A percentile compares a stretch with the other conserved stretches of the same genome.
These are phyloP conservation scores for Diaporthe australafricana DNA, from an alignment of 2,329 filamentous ascomycete species.

Conservation along the genomic window DNA sequence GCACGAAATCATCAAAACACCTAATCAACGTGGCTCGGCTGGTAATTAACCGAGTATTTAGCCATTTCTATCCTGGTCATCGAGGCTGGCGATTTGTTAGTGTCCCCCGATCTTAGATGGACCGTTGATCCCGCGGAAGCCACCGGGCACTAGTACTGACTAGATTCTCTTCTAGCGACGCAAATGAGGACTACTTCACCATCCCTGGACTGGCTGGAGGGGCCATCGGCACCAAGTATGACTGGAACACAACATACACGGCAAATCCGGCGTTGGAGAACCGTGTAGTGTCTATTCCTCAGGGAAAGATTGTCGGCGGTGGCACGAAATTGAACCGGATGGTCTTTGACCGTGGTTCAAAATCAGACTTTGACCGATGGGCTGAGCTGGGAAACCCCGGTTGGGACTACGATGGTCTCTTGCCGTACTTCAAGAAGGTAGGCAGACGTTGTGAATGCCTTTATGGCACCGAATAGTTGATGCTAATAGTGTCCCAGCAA, in stretches of 20 bases:
- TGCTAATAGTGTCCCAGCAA: slow-evolving; percentile 29
- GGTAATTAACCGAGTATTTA: slow-evolving; percentile 25
- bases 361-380: slow-evolving; percentile 44
- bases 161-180: slow-evolving; percentile 22
- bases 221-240: slow-evolving; percentile 41
- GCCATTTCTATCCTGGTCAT: slow-evolving; percentile 45
- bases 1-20: background rate
- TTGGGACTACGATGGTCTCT: slow-evolving; percentile 43
- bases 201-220: slow-evolving; percentile 44
- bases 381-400: slow-evolving; percentile 44
- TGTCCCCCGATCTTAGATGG: slow-evolving; percentile 2
- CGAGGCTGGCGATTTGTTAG: slow-evolving; percentile 41
- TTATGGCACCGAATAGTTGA: background rate
- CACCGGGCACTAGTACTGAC: slow-evolving; percentile 27
- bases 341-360: slow-evolving; percentile 45
- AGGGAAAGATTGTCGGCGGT: slow-evolving; percentile 43
- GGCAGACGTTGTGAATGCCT: background rate
- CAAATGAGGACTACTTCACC: slow-evolving; percentile 41
- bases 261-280: slow-evolving; percentile 16
- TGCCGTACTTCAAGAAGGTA: slow-evolving; percentile 48
- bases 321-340: slow-evolving; percentile 45
- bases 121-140: slow-evolving; percentile 18
- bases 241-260: slow-evolving; percentile 44
- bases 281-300: slow-evolving; percentile 33
- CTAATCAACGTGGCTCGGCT: background rate